Conservation (phyloP, 1,284 basidiomycete genomes). For the Sporisorium scitamineum region DNA sequence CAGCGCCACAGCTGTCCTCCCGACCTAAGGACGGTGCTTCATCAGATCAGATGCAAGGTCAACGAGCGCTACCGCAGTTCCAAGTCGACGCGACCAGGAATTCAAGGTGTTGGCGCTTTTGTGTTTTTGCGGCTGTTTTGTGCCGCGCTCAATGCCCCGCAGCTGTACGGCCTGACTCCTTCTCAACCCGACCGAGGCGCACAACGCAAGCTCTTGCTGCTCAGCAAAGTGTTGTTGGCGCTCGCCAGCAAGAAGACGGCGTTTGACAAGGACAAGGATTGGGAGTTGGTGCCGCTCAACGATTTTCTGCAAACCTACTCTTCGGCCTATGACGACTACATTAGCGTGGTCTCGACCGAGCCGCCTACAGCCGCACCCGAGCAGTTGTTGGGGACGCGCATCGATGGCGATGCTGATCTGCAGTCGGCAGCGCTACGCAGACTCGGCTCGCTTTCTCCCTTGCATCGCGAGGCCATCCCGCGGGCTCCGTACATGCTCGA, state of each 20-base stretch:
- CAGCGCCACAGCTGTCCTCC: constrained; percentile 58
- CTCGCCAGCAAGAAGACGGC: constrained; percentile 55
- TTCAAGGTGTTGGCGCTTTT: constrained; percentile 62
- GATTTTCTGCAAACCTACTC: constrained; percentile 53
- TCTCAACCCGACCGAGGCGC: constrained; percentile 34
- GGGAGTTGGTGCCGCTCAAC: constrained; percentile 49
- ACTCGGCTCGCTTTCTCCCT: constrained; percentile 20
- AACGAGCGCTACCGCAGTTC: constrained; percentile 44
- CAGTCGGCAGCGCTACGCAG: constrained; percentile 35
- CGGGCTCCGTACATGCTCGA: constrained; percentile 54
- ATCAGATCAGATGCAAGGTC: constrained; percentile 55
- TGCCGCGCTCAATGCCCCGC: constrained; percentile 60
- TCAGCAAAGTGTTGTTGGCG: constrained; percentile 59
- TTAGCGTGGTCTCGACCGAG: constrained; percentile 58
- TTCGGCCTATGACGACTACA: constrained; percentile 61
- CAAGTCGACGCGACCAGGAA: constrained; percentile 52
- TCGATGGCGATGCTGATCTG: constrained; percentile 51
- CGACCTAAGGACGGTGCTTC: constrained; percentile 53
- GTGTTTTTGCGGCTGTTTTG: constrained; percentile 63
- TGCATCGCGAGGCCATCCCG: constrained; percentile 60
- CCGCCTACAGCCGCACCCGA: constrained; percentile 31
- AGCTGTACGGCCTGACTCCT: constrained; percentile 58
- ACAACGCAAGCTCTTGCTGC: constrained; percentile 43
- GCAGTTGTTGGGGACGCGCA: constrained; percentile 28
- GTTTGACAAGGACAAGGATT: constrained; percentile 61